Evolutionary conservation across 2,329 filamentous ascomycete species (phyloP), one percentile per base, ranked within the genome.

Genomic region (Ascosphaera aggregata): DNA sequence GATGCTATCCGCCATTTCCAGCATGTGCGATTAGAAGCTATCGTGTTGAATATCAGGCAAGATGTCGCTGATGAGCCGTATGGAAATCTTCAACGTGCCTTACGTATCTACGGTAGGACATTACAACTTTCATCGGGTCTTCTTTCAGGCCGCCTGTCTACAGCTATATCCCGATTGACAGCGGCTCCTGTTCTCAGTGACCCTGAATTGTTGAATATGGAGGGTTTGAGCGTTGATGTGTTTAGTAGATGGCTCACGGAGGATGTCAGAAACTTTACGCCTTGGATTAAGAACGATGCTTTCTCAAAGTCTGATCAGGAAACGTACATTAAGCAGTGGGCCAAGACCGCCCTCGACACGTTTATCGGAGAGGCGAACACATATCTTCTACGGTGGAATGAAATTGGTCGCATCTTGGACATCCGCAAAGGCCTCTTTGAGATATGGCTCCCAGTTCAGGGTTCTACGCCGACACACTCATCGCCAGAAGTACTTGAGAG

Each of bases 201-300:
- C 51, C 56, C 66, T 1, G 65, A 73, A 1, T 61, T 94, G 15
- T 66, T 67, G 40, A 57, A 61, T 1, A 55, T 89, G 1, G 71
- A 80, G 45, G 76, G 76, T 13, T 59, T 93, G 9, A 71, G 79
- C 27, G 60, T 94, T 18, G 82, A 93, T 50, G 59, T 89, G 8
- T 73, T 81, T 49, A 72, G 76, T 45, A 67, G 67, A 16, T 92
- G 84, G 79, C 79, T 89, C 44, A 69, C 78, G 15, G 73, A 84
- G 5, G 81, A 91, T 43, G 79, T 93, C 34, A 71, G 71, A 36
- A 78, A 77, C 45, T 94, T 91, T 51, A 86, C 75, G 1, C 85
- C 85, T 0, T 93, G 82, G 60, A 79, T 91, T 27, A 73, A 80
- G 20, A 75, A 91, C 48, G 80, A 85, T 46, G 79, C 89, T 46